Percentiles rank a stretch among this genome's conserved stretches.
Conservation (phyloP, 352 stramenopile genomes). For the Phytophthora aleatoria region DNA sequence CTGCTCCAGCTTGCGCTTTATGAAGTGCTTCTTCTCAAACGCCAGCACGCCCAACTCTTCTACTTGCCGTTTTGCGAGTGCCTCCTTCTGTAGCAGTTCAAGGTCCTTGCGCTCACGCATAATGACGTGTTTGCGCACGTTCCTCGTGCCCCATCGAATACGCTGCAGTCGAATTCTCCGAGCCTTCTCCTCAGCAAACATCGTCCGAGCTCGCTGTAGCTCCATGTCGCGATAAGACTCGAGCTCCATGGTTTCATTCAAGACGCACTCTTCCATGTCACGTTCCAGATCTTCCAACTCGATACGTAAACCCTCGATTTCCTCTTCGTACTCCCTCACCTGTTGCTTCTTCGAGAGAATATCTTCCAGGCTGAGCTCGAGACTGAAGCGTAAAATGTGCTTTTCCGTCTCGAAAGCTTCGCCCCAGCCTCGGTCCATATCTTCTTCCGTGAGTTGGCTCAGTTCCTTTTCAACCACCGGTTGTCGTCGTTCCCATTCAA, state of each 20-base stretch:
- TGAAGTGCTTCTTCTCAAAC: conserved; percentile 56
- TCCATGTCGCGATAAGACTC: conserved; percentile 67
- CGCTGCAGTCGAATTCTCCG: conserved; percentile 55
- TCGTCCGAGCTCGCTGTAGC: conserved; percentile 40
- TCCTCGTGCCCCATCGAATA: conserved; percentile 68
- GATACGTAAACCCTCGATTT: conserved; percentile 72
- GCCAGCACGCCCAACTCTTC: conserved; percentile 60
- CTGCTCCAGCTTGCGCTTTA: conserved; percentile 52
- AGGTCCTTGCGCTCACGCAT: conserved; percentile 47
- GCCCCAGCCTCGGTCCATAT: conserved; percentile 76
- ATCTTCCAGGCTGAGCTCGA: conserved; percentile 81
- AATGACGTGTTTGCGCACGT: conserved; percentile 61
- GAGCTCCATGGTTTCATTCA: conserved; percentile 69
- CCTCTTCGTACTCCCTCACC: conserved; percentile 69
- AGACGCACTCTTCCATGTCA: conserved; percentile 69
- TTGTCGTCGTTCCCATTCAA: conserved; percentile 83
- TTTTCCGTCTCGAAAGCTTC: conserved; percentile 83
- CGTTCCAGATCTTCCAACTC: conserved; percentile 85
- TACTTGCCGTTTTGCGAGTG: conserved; percentile 47
- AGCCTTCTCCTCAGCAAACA: conserved; percentile 49
- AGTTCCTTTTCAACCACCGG: conserved; percentile 79
- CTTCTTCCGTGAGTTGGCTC: conserved; percentile 61
- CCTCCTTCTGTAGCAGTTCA: conserved; percentile 33
- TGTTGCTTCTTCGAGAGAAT: conserved; percentile 66
- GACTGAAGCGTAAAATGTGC: conserved; percentile 64